phyloP scores from a whole-genome alignment of 305 asterid genomes.

The Ilex paraguariensis region DNA sequence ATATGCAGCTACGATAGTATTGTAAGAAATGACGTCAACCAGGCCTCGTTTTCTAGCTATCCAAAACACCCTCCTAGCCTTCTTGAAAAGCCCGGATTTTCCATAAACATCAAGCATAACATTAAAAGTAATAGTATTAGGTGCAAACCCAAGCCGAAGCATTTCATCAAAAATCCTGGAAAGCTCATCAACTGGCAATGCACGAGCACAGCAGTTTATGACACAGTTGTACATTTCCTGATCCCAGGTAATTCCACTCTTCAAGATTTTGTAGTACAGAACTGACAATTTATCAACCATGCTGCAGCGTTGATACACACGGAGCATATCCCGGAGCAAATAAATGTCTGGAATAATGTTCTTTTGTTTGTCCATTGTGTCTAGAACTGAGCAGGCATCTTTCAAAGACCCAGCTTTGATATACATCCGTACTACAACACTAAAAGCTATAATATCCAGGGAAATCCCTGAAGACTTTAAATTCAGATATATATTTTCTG shows the following conservation, averaged over 20 bases:
- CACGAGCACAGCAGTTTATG: constrained; percentile 79
- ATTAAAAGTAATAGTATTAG: constrained; percentile 63
- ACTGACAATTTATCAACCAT: constrained; percentile 53
- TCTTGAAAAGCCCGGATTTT: constrained; percentile 65
- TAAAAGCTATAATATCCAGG: constrained; percentile 74
- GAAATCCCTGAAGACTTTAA: constrained; percentile 41
- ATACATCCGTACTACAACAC: constrained; percentile 70
- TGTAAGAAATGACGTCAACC: constrained; percentile 70
- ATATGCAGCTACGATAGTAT: constrained; percentile 79
- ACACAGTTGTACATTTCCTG: constrained; percentile 89
- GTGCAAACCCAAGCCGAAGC: constrained; percentile 64
- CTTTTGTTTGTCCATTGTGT: constrained; percentile 50
- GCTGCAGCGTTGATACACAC: constrained; percentile 61
- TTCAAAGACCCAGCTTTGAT: constrained; percentile 56
- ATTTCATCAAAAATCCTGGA: constrained; percentile 76
- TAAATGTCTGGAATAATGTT: constrained; percentile 71
- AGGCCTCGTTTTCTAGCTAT: constrained; percentile 70
- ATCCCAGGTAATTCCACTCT: constrained; percentile 60
- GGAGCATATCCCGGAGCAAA: constrained; percentile 80
- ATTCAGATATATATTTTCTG: constrained; percentile 53
- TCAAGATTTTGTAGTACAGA: constrained; percentile 63
- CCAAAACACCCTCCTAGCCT: constrained; percentile 57
- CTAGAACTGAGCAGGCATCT: constrained; percentile 63
- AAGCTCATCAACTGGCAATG: constrained; percentile 87
- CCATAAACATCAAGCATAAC: constrained; percentile 79